Evolutionary conservation across 768 basidiomycete species (phyloP).

Genomic region (Leccinum subtestaceum): DNA sequence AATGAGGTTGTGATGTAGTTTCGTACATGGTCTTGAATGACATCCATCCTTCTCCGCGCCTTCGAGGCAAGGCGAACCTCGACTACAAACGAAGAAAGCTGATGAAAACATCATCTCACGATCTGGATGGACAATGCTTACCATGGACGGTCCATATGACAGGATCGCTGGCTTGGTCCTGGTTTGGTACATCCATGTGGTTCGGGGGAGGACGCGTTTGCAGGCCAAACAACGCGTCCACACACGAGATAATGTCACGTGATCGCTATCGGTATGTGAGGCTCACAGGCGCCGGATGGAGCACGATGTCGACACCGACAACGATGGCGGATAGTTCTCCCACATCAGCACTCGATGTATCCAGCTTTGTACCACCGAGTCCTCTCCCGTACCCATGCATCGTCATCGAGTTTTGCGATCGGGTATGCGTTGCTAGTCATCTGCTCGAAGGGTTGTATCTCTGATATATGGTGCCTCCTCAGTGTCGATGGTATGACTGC

Average conservation of each 20-base stretch:
- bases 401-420: conserved; percentile 91
- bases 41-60: conserved; percentile 73
- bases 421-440: conserved; percentile 51
- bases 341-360: conserved; percentile 38
- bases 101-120: not conserved
- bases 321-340: conserved; percentile 25
- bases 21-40: conserved; percentile 62
- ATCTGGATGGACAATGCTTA: conserved; percentile 25
- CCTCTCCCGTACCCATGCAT: conserved; percentile 52
- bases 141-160: conserved; percentile 67
- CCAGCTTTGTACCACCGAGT: conserved; percentile 56
- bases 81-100: conserved; percentile 43
- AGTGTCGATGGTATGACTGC: conserved; percentile 79
- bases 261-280: conserved; percentile 7
- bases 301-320: not conserved
- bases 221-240: conserved; percentile 53
- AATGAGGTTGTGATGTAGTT: conserved; percentile 55
- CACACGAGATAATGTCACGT: conserved; percentile 34
- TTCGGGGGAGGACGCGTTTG: conserved; percentile 15
- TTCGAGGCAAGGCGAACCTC: conserved; percentile 75
- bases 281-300: not conserved
- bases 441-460: not conserved
- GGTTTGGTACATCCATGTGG: conserved; percentile 15
- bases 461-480: conserved; percentile 8
- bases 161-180: conserved; percentile 5